phyloP scores from a whole-genome alignment of 768 basidiomycete species.

The Lactarius pseudohatsudake region DNA sequence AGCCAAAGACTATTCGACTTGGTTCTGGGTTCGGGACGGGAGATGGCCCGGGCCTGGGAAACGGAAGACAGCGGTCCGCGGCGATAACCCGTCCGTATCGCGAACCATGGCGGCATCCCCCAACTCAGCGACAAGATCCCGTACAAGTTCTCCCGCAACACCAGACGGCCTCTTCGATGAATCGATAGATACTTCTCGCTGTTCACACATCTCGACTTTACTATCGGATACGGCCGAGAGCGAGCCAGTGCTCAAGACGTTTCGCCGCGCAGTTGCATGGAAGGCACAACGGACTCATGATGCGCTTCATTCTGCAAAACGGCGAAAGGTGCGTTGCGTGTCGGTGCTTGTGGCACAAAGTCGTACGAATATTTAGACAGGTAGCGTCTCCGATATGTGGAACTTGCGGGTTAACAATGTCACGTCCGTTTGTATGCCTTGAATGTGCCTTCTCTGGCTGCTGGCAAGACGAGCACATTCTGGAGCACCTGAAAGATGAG shows the following conservation, averaged over 20 bases:
- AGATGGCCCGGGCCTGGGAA: neutral
- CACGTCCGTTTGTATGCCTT: conserved; percentile 70
- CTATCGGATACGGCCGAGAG: conserved; percentile 39
- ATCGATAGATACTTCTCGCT: conserved; percentile 25
- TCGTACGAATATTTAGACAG: conserved; percentile 35
- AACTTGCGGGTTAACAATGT: conserved; percentile 53
- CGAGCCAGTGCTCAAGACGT: conserved; percentile 46
- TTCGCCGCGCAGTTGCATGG: conserved; percentile 57
- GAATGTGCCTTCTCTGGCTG: conserved; percentile 72
- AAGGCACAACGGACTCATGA: conserved; percentile 47
- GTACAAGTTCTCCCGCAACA: conserved; percentile 17
- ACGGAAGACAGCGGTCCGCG: conserved; percentile 15
- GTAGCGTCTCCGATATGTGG: conserved; percentile 62
- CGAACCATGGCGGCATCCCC: conserved; percentile 19
- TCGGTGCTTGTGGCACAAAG: neutral
- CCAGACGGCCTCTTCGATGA: conserved; percentile 22
- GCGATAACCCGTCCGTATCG: neutral
- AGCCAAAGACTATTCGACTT: too few relatives aligned
- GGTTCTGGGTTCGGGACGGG: too few relatives aligned
- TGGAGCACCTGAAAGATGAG: conserved; percentile 53
- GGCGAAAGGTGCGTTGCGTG: conserved; percentile 55
- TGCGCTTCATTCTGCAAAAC: conserved; percentile 53
- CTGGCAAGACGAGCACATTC: conserved; percentile 60
- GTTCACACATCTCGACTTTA: conserved; percentile 44
- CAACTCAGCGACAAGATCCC: conserved; percentile 21